Base-by-base conservation (phyloP, 495 filamentous ascomycete species). In the Rusavskia elegans region DNA sequence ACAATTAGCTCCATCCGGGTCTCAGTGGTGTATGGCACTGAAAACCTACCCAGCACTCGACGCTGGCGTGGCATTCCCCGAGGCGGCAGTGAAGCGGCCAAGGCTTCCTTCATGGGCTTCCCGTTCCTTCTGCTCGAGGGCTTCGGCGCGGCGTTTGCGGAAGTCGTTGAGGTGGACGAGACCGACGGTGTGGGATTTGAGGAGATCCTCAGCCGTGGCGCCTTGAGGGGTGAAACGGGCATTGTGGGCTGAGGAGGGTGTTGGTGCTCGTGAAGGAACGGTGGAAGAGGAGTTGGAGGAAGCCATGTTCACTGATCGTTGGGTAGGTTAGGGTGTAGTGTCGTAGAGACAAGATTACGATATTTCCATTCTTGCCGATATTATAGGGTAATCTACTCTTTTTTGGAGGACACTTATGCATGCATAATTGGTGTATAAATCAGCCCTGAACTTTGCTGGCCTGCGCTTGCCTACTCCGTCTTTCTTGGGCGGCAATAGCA, bases 141-240 rank as follows among this genome's bases (percentile, higher is more conserved):
- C 87, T 66, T 98, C 87, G 57, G 89, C 90, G 65, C 92, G 88
- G 38, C 92, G 82, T 68, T 98, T 97, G 66, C 92, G 89, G 70
- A 96, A 98, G 64, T 97, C 92, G 58, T 82, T 85, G 39, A 96
- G 80, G 51, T 87, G 76, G 41, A 97, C 92, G 14, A 98, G 81
- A 42, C 92, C 92, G 50, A 95, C 89, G 1, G 92, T 98, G 63
- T 89, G 84, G 38, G 83, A 87, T 57, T 87, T 89, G 48, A 98
- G 79, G n/a, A 90, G 74, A 52, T 96, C 85, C 68, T 94, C 84
- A 16, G 89, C 84, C 0, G 89, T 89, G 51, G 82, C 75, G 50
- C 76, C 80, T 56, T 92, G 87, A 19, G 83, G 70, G 3, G 83
- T 85, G 69, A 96, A 96, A 57, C 84, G 80, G 5, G 70, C 61